Base-by-base conservation (phyloP, 805 yeast species). In the Lipomyces spencermartinsiae region DNA sequence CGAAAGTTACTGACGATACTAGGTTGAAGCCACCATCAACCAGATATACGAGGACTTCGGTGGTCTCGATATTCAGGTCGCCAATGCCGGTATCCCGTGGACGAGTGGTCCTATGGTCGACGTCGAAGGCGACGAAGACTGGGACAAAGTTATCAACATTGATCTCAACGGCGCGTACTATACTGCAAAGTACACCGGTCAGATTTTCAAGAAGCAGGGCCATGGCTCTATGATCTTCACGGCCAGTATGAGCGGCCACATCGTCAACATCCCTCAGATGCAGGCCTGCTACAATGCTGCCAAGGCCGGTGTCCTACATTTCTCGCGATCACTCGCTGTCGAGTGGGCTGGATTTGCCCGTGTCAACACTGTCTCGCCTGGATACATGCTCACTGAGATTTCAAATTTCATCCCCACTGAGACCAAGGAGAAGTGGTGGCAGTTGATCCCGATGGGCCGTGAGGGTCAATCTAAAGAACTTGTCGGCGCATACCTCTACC, bases 341-440 rank as follows among this genome's bases (percentile, higher is more conserved):
- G 97, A 92, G 80, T 92, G 95, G 93, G 87, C 93, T n/a, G 86
- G 88, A 1, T 90, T 89, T 75, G 96, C 94, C n/a, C 85, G 97
- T 73, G 94, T 89, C 66, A 91, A 91, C 81, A 82, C 91, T 35
- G 85, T 91, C 37, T 87, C 92, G 16, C 97, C 97, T 29, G 97
- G 97, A n/a, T 91, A 92, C 81, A 89, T 91, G 69, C 85, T 84
- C 67, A 90, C 96, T 8, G 92, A 89, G 70, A 83, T 91, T 64
- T 64, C 75, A 14, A 68, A 67, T 68, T 68, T 68, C 43, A 35
- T 68, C 14, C 71, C 72, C 34, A 29, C 4, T 22, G 74, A 73
- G 14, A 76, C 81, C 59, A 76, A 78, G 65, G 76, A 77, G 29
- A 76, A 76, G 60, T 85, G 87, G 87, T 64, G 71, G 72, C 58